Percentiles rank a stretch among this genome's conserved stretches.
Conservation (phyloP, 2,329 filamentous ascomycete genomes). For the Decorospora gaudefroyi region DNA sequence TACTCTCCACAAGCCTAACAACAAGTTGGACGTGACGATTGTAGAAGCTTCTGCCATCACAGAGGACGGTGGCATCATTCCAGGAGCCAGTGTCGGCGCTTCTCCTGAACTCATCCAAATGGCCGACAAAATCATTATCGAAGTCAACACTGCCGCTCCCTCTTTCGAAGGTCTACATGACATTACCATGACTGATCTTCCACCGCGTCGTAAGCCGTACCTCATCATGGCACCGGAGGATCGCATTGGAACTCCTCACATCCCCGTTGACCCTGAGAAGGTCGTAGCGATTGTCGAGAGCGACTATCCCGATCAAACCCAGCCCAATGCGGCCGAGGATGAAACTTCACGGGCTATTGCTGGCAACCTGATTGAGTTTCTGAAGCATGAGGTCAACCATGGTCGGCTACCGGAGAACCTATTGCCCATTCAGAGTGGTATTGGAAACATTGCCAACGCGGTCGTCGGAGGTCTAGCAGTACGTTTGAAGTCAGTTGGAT, state of each 20-base stretch:
- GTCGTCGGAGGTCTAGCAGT: constrained; percentile 78
- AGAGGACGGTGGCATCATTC: constrained; percentile 85
- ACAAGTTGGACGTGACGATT: constrained; percentile 78
- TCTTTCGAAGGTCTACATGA: constrained; percentile 86
- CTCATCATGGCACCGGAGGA: constrained; percentile 84
- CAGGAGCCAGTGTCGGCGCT: constrained; percentile 82
- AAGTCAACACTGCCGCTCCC: constrained; percentile 85
- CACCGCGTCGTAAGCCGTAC: constrained; percentile 80
- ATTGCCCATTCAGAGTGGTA: constrained; percentile 82
- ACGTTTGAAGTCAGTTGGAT: constrained; percentile 2
- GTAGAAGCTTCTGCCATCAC: constrained; percentile 87
- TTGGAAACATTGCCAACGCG: constrained; percentile 92
- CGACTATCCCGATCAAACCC: constrained; percentile 77
- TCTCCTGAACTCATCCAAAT: constrained; percentile 86
- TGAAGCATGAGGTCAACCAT: constrained; percentile 81
- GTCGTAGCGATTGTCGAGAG: constrained; percentile 84
- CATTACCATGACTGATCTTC: constrained; percentile 85
- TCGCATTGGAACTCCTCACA: constrained; percentile 79
- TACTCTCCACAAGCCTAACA: constrained; percentile 75
- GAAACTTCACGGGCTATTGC: constrained; percentile 74
- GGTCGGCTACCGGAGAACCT: constrained; percentile 77
- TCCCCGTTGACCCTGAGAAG: constrained; percentile 82
- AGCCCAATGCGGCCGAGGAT: constrained; percentile 76
- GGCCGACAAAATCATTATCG: constrained; percentile 90
- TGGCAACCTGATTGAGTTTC: constrained; percentile 77